Base-by-base conservation (phyloP, 169 alveolate species). In the Eimeria necatrix region DNA sequence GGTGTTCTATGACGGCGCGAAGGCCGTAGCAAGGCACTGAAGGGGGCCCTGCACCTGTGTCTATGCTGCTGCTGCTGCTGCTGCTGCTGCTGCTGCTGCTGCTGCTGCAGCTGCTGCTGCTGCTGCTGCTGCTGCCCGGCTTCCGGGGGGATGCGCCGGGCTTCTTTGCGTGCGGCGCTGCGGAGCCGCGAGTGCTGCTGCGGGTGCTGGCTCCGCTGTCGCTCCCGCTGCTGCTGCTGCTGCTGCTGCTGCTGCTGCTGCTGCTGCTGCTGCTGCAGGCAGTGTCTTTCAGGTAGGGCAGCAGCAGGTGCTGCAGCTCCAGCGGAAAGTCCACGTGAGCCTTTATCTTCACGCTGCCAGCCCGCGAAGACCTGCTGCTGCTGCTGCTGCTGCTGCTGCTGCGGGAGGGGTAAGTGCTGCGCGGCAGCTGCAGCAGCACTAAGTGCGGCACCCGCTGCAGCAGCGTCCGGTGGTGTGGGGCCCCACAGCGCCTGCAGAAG, bases 1-100 rank as follows among this genome's bases (percentile, higher is more conserved):
- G 93, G 49, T 87, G 93, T 52, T 87, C 93, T 24, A 85, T 85
- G 18, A 85, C 93, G 18, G 93, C 93, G 5, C 93, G 80, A 3
- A 85, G 93, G 2, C 59, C 59, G 20, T 85, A 85, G 48, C 46
- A 48, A 7, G 68, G 70, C 32, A 48, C 91, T 4, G 24, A n/a
- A 16, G 56, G 64, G 24, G 86, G 86, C 20, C 12, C 26, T 16
- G 52, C 86, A 18, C 86, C 86, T 61, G 24, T 14, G 76, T 9
- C 16, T 20, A 14, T 20, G 32, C 76, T 64, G 14, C 76, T 64
- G 41, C 76, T n/a, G 64, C 64, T 8, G 8, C 64, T 56, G 20
- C 64, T 56, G 64, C 20, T 56, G 64, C 64, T 9, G 64, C 64
- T 8, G 14, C 64, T 68, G 49, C 4, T n/a, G 78, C 10, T 5